Evolutionary conservation across 179 eudicot genomes (phyloP), one percentile per base, ranked within the genome.

Genomic region (Spinacia oleracea): DNA sequence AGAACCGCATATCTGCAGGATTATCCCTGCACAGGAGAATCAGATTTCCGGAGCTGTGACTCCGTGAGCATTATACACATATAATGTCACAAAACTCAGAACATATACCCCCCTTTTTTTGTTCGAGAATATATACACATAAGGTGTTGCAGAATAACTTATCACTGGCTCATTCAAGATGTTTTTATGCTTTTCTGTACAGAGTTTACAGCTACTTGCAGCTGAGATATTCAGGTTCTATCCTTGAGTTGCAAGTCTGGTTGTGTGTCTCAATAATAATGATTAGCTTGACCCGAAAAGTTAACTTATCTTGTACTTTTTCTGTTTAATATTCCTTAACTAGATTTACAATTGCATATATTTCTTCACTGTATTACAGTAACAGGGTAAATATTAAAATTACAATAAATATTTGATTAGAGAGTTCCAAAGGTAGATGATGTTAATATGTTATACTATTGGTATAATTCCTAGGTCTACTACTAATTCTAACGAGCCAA

Each of bases 221-320:
- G 34, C n/a, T 23, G 3, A 58, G 63, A 46, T n/a, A n/a, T n/a
- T 40, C 21, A 74, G 72, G 77, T 81, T 81, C 56, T 70, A 63
- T 77, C 12, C 83, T 77, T 81, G 14, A 8, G 45, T 73, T 62
- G 73, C 80, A 76, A 75, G 77, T 60, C 59, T 76, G 66, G 80
- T 74, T 77, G 62, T 81, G 65, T 77, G 35, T 63, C 45, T n/a
- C n/a, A n/a, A n/a, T n/a, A 31, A 64, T 67, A 12, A 74, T 74
- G 67, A 74, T 65, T 74, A 79, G 72, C 72, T 79, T 64, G 64
- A 35, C 72, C 65, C 72, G 58, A 63, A 59, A 60, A 72, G 81
- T 63, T 63, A 34, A 46, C 12, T 63, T 63, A 35, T 31, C 25
- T 60, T 60, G 68, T 72, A 35, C 53, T 63, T 72, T 72, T 27